Conservation (phyloP, 805 yeast species). For the Pichia insulana region DNA sequence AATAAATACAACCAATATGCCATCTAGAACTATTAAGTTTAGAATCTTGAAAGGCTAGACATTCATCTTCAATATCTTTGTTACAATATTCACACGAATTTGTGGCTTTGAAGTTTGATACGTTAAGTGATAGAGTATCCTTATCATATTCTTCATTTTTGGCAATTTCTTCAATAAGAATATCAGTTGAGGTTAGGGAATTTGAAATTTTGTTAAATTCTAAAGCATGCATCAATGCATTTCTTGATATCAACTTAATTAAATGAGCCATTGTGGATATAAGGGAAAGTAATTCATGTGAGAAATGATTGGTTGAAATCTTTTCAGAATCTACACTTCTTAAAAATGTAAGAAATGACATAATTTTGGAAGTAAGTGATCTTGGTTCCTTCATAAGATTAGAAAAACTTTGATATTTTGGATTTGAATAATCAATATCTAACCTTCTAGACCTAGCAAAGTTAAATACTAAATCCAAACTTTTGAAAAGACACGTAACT, state of each 20-base stretch:
- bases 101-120: conserved; percentile 29
- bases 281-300: conserved; percentile 65
- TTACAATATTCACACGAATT: conserved; percentile 62
- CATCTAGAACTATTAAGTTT: conserved; percentile 47
- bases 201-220: conserved; percentile 50
- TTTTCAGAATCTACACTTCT: conserved; percentile 43
- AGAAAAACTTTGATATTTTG: conserved; percentile 25
- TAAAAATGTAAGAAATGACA: conserved; percentile 78
- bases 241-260: conserved; percentile 72
- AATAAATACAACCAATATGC: conserved; percentile 71
- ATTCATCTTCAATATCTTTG: conserved; percentile 76
- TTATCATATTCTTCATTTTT: conserved; percentile 34
- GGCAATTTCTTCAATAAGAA: conserved; percentile 48
- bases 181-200: conserved; percentile 53
- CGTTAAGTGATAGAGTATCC: conserved; percentile 22
- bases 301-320: conserved; percentile 31
- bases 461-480: conserved; percentile 46
- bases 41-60: conserved; percentile 42
- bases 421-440: conserved; percentile 13
- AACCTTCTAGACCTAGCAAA: conserved; percentile 11
- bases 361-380: conserved; percentile 78
- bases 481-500: conserved; percentile 68
- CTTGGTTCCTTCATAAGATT: conserved; percentile 59
- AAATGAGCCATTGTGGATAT: conserved; percentile 92
- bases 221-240: conserved; percentile 72